Percentiles rank a stretch among this genome's conserved stretches.
Conservation (phyloP, 2,329 filamentous ascomycete genomes). For the Neofusicoccum ribis region DNA sequence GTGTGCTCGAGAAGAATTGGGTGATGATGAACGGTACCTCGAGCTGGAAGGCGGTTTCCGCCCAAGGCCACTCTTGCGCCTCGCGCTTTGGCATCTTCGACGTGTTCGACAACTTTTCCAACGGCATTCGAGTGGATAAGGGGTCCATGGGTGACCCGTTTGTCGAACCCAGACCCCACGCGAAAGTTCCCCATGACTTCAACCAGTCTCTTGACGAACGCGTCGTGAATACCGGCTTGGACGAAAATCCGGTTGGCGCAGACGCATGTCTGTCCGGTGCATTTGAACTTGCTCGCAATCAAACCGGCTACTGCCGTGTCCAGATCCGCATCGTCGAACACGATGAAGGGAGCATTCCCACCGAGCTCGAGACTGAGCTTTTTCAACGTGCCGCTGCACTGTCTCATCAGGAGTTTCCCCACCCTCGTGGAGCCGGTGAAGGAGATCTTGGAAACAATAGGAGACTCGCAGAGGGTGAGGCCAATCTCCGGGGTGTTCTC, state of each 20-base stretch:
- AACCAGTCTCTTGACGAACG: slow-evolving; percentile 44
- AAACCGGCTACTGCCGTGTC: slow-evolving; percentile 40
- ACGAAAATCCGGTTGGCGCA: slow-evolving; percentile 39
- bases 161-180: slow-evolving; percentile 59
- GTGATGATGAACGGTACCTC: no score
- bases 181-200: slow-evolving; percentile 56
- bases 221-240: slow-evolving; percentile 38
- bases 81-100: slow-evolving; percentile 56
- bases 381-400: slow-evolving; percentile 45
- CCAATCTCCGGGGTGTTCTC: slow-evolving; percentile 24
- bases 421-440: slow-evolving; percentile 45
- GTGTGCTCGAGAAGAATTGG: no score
- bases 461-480: slow-evolving; percentile 39
- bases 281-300: slow-evolving; percentile 55
- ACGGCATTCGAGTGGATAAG: slow-evolving; percentile 57
- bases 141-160: slow-evolving; percentile 38
- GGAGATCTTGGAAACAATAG: slow-evolving; percentile 40
- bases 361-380: slow-evolving; percentile 46
- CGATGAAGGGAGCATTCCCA: slow-evolving; percentile 45
- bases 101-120: slow-evolving; percentile 59
- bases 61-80: no score
- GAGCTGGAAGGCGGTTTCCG: no score
- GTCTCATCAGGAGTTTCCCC: slow-evolving; percentile 42
- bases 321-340: slow-evolving; percentile 47
- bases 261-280: slow-evolving; percentile 41